Percentiles rank a stretch among this genome's conserved stretches.
phyloP scores from a whole-genome alignment of 2,329 filamentous ascomycete species.

The Bretziella fagacearum region DNA sequence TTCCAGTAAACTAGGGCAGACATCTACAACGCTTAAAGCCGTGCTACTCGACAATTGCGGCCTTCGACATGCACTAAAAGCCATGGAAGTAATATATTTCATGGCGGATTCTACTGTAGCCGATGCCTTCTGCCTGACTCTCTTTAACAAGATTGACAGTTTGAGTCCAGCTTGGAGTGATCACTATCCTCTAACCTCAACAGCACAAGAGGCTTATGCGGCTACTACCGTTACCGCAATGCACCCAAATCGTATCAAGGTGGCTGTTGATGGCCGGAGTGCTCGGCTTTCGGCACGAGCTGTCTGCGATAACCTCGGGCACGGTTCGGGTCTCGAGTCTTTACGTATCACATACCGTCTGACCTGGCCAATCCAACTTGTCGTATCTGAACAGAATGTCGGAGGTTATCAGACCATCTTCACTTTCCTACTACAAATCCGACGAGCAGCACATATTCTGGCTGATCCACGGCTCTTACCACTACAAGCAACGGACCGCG shows the following conservation, averaged over 20 bases:
- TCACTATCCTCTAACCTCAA: slow-evolving; percentile 60
- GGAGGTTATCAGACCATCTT: slow-evolving; percentile 54
- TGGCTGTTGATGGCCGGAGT: slow-evolving; percentile 31
- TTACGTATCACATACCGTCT: slow-evolving; percentile 54
- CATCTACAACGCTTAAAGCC: slow-evolving; percentile 46
- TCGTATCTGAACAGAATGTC: slow-evolving; percentile 50
- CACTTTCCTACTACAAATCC: slow-evolving; percentile 60
- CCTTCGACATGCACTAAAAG: slow-evolving; percentile 45
- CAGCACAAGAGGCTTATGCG: slow-evolving; percentile 56
- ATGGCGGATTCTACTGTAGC: slow-evolving; percentile 56
- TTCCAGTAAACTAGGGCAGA: slow-evolving; percentile 52
- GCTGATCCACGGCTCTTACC: slow-evolving; percentile 34
- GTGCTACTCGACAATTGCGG: slow-evolving; percentile 54
- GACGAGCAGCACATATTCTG: slow-evolving; percentile 51
- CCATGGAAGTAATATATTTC: slow-evolving; percentile 58
- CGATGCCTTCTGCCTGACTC: slow-evolving; percentile 44
- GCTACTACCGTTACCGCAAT: slow-evolving; percentile 27
- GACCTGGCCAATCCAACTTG: slow-evolving; percentile 50
- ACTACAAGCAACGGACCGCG: slow-evolving; percentile 20
- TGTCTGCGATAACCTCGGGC: slow-evolving; percentile 38
- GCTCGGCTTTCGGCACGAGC: slow-evolving; percentile 28
- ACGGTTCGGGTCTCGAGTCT: slow-evolving; percentile 32
- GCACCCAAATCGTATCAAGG: slow-evolving; percentile 44
- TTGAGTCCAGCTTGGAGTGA: slow-evolving; percentile 53
- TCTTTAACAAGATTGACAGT: slow-evolving; percentile 62